Percentiles rank a stretch among this genome's conserved stretches.
phyloP scores from a whole-genome alignment of 345 rosid species.

The Combretum micranthum region DNA sequence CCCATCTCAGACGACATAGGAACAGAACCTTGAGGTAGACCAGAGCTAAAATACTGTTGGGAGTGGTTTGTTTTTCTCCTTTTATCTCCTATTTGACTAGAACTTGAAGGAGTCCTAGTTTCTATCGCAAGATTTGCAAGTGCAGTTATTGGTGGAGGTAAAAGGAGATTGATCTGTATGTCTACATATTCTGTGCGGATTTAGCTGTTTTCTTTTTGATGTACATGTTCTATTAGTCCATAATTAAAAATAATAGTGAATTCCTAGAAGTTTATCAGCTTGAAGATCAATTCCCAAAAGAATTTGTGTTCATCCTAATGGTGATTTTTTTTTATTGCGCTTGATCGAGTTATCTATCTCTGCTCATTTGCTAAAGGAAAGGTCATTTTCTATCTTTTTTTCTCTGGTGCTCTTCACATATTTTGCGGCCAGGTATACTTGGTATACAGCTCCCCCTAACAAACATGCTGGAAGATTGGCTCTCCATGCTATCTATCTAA shows the following conservation, averaged over 20 bases:
- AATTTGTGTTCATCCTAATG: slow-evolving; percentile 35
- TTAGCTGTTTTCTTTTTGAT: slow-evolving; percentile 36
- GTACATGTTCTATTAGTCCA: slow-evolving; percentile 29
- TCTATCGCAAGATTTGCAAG: too few relatives aligned
- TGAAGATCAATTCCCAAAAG: slow-evolving; percentile 43
- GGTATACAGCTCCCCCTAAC: slow-evolving; percentile 21
- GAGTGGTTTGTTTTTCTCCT: too few relatives aligned
- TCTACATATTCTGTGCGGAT: slow-evolving; percentile 40
- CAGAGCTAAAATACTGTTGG: too few relatives aligned
- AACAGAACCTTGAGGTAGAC: too few relatives aligned
- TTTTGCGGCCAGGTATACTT: too few relatives aligned
- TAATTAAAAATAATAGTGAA: slow-evolving; percentile 39
- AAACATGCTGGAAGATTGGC: slow-evolving; percentile 28
- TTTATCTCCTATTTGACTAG: too few relatives aligned
- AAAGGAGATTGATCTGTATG: slow-evolving; percentile 35
- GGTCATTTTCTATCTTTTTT: too few relatives aligned
- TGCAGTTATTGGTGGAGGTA: slow-evolving; percentile 40
- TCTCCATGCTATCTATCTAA: slow-evolving; percentile 34
- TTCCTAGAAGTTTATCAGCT: slow-evolving; percentile 46
- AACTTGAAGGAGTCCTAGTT: too few relatives aligned
- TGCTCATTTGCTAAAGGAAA: too few relatives aligned
- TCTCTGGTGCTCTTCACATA: too few relatives aligned
- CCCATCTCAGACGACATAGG: too few relatives aligned
- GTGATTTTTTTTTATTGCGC: slow-evolving; percentile 41
- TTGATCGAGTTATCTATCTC: slow-evolving; percentile 35